A percentile compares a stretch with the other conserved stretches of the same genome.
Evolutionary conservation across 768 basidiomycete species (phyloP).

Genomic region (Auricularia auricula-judae): DNA sequence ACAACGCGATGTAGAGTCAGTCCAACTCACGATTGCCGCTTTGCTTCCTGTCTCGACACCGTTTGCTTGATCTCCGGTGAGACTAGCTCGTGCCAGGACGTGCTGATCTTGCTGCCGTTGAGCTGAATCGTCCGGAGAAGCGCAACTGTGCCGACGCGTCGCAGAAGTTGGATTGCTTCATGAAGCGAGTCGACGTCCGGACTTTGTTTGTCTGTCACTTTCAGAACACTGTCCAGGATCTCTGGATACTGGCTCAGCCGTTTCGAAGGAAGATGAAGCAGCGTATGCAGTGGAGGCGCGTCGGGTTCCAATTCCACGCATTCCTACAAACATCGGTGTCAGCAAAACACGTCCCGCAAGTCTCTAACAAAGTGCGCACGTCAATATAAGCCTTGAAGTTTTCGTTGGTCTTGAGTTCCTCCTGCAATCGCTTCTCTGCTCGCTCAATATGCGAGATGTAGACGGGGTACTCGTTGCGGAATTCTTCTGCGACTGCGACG

Average conservation of each 20-base stretch:
- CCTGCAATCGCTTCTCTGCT: neutral
- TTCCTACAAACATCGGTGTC: neutral
- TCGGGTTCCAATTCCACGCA: neutral
- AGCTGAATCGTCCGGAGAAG: neutral
- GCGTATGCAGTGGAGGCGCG: neutral
- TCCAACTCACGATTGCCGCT: neutral
- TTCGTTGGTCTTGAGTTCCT: neutral
- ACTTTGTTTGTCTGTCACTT: neutral
- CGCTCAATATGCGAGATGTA: constrained; percentile 35
- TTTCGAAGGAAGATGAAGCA: neutral
- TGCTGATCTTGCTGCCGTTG: neutral
- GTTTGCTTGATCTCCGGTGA: neutral
- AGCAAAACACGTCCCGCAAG: neutral
- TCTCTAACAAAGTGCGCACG: neutral
- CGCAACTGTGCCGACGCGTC: neutral
- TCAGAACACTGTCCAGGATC: neutral
- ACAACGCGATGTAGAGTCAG: neutral
- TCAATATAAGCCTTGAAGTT: neutral
- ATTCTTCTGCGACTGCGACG: constrained; percentile 76
- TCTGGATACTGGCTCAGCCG: neutral
- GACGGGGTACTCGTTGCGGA: constrained; percentile 73
- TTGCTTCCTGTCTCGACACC: neutral
- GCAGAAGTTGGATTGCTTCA: neutral
- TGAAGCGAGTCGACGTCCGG: neutral
- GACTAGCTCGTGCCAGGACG: neutral